Conservation (phyloP, 192 early-diverging fungal species). For the Coemansia sp. region DNA sequence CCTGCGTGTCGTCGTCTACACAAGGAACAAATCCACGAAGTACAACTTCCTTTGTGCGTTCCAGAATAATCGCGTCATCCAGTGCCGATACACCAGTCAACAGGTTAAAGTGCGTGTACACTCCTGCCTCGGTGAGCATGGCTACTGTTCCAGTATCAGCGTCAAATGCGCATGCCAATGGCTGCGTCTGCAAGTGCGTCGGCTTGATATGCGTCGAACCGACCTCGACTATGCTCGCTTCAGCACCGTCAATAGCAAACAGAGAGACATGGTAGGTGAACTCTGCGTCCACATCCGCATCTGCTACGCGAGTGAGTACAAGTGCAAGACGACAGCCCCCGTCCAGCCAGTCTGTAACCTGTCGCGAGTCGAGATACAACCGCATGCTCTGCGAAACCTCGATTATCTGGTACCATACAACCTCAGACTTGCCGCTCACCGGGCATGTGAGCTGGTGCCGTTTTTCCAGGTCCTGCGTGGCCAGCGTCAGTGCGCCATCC, state of each 20-base stretch:
- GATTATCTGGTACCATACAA: slow-evolving; percentile 49
- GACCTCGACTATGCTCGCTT: slow-evolving; percentile 30
- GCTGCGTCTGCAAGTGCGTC: slow-evolving; percentile 27
- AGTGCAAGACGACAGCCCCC: slow-evolving; percentile 36
- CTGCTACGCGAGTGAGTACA: slow-evolving; percentile 16
- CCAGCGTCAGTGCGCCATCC: slow-evolving; percentile 36
- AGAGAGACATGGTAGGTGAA: slow-evolving; percentile 30
- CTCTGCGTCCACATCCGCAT: slow-evolving; percentile 12
- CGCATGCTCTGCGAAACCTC: slow-evolving; percentile 52
- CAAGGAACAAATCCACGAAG: slow-evolving; percentile 53
- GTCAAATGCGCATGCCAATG: slow-evolving; percentile 47
- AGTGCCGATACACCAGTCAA: slow-evolving; percentile 41
- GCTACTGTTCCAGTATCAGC: slow-evolving; percentile 44
- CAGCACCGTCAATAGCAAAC: slow-evolving; percentile 29
- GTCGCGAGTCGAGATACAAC: slow-evolving; percentile 53
- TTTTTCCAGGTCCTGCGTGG: slow-evolving; percentile 18
- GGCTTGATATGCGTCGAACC: slow-evolving; percentile 49
- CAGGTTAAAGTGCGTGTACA: slow-evolving; percentile 35
- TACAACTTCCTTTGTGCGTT: slow-evolving; percentile 33
- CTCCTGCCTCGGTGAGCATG: slow-evolving; percentile 38
- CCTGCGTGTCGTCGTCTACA: slow-evolving; percentile 5
- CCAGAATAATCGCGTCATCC: slow-evolving; percentile 42
- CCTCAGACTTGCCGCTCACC: slow-evolving; percentile 10
- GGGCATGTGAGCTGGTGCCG: slow-evolving; percentile 11
- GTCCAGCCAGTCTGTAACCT: slow-evolving; percentile 47